Evolutionary conservation across 1,284 basidiomycete species (phyloP).

Genomic region (Rhodofomes roseus): DNA sequence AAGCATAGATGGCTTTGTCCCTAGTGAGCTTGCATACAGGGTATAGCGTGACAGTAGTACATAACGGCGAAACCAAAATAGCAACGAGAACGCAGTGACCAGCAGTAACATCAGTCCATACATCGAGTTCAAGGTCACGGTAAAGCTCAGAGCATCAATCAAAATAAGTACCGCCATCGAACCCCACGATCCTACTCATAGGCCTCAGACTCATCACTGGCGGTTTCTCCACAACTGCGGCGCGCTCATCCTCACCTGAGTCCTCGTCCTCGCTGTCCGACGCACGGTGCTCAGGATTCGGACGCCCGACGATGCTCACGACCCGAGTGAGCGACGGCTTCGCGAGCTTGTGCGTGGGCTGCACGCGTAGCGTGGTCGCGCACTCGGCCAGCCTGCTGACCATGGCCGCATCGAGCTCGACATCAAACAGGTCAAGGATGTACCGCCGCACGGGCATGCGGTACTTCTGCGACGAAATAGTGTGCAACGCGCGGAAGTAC

Average conservation of each 20-base stretch:
- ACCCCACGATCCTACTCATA: slow-evolving; percentile 59
- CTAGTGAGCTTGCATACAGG: neutral
- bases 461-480: slow-evolving; percentile 85
- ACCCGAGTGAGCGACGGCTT: slow-evolving; percentile 31
- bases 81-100: neutral
- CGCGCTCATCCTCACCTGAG: slow-evolving; percentile 40
- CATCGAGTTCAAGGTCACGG: neutral
- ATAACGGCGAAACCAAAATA: neutral
- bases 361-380: slow-evolving; percentile 25
- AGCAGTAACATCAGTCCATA: neutral
- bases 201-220: slow-evolving; percentile 55
- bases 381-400: slow-evolving; percentile 50
- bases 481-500: slow-evolving; percentile 81
- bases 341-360: slow-evolving; percentile 1
- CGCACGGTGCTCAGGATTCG: slow-evolving; percentile 39
- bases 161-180: slow-evolving; percentile 27
- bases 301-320: slow-evolving; percentile 52
- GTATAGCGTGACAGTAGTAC: neutral
- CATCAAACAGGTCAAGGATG: slow-evolving; percentile 89
- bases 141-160: neutral
- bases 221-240: slow-evolving; percentile 43
- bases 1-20: too few relatives aligned
- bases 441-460: slow-evolving; percentile 88
- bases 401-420: slow-evolving; percentile 64
- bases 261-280: slow-evolving; percentile 65